A percentile compares a stretch with the other conserved stretches of the same genome.
Evolutionary conservation across 2,329 filamentous ascomycete genomes (phyloP).

Genomic region (Phialocephala subalpina): DNA sequence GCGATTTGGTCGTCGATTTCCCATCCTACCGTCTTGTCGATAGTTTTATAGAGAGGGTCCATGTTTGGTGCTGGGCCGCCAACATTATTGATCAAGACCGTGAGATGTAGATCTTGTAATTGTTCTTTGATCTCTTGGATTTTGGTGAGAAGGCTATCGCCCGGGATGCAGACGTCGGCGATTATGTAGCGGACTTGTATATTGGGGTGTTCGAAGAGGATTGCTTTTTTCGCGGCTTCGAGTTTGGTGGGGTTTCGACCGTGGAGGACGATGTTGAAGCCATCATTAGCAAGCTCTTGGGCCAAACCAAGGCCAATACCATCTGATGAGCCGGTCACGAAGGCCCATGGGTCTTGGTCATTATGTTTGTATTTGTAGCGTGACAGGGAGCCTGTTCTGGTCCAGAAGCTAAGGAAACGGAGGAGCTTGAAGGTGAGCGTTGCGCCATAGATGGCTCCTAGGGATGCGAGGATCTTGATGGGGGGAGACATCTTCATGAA

Average conservation of each 20-base stretch:
- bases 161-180: slow-evolving; percentile 50
- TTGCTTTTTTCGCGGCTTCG: slow-evolving; percentile 46
- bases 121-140: slow-evolving; percentile 42
- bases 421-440: slow-evolving; percentile 8
- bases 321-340: slow-evolving; percentile 62
- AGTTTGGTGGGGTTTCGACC: slow-evolving; percentile 61
- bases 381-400: slow-evolving; percentile 8
- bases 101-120: slow-evolving; percentile 50
- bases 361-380: slow-evolving; percentile 17
- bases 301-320: slow-evolving; percentile 62
- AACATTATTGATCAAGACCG: slow-evolving; percentile 64
- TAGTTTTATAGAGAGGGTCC: background rate
- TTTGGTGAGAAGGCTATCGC: slow-evolving; percentile 40
- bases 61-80: slow-evolving; percentile 42
- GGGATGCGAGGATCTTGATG: background rate
- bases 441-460: background rate
- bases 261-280: slow-evolving; percentile 65
- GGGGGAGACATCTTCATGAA: background rate
- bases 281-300: slow-evolving; percentile 56
- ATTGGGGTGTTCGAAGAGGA: slow-evolving; percentile 50
- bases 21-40: background rate
- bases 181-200: slow-evolving; percentile 51
- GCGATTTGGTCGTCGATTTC: slow-evolving; percentile 52
- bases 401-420: slow-evolving; percentile 17
- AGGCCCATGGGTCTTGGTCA: slow-evolving; percentile 48